Percentiles rank a stretch among this genome's conserved stretches.
Evolutionary conservation across 2,329 filamentous ascomycete genomes (phyloP).

Genomic region (Lachnellula occidentalis): DNA sequence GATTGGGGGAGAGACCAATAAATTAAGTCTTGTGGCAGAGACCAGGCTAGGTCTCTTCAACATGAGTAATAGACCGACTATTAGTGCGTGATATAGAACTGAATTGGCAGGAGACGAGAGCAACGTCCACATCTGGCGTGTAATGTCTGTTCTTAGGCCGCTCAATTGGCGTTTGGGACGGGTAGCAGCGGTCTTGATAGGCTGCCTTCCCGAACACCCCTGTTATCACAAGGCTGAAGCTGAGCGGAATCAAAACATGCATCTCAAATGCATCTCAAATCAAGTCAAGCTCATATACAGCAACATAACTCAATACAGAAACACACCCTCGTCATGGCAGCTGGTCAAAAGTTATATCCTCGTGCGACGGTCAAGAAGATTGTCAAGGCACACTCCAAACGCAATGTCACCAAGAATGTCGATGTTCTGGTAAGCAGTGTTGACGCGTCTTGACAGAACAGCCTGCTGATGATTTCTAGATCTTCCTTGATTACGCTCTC

Average conservation of each 20-base stretch:
- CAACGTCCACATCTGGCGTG: not conserved
- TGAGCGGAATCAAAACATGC: not conserved
- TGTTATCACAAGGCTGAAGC: not conserved
- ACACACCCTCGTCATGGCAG: constrained; percentile 25
- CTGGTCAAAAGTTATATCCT: constrained; percentile 71
- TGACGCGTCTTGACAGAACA: constrained; percentile 16
- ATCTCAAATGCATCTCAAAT: too few relatives aligned
- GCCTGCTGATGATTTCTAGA: constrained; percentile 42
- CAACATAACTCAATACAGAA: not conserved
- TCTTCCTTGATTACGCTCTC: constrained; percentile 78
- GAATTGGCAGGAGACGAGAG: not conserved
- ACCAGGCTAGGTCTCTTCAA: constrained; percentile 1
- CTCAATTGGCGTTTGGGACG: too few relatives aligned
- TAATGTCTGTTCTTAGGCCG: too few relatives aligned
- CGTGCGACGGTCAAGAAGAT: constrained; percentile 83
- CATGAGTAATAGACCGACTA: too few relatives aligned
- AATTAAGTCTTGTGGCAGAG: not conserved
- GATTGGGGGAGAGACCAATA: not conserved
- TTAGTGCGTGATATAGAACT: not conserved
- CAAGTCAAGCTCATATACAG: not conserved
- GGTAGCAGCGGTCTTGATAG: constrained; percentile 1
- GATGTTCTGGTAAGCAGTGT: constrained; percentile 65
- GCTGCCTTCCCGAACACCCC: constrained; percentile 3
- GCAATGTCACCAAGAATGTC: constrained; percentile 75
- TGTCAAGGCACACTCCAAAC: constrained; percentile 79